Conservation (phyloP, 2,329 filamentous ascomycete genomes). For the Epichloe coenophiala region DNA sequence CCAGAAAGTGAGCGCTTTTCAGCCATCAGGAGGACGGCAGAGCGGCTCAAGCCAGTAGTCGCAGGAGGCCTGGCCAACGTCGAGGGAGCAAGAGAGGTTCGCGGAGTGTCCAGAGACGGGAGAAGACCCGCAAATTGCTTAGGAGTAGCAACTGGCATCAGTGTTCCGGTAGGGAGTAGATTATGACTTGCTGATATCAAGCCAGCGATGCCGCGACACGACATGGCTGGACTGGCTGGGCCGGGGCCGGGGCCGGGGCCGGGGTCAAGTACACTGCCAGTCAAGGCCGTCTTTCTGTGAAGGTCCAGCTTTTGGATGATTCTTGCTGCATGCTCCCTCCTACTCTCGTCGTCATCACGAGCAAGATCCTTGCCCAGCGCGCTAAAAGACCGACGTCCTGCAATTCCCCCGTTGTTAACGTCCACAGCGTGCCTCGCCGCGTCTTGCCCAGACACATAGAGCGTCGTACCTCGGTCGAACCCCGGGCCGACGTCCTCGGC, state of each 20-base stretch:
- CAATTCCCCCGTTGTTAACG: slow-evolving; percentile 29
- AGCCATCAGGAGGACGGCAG: slow-evolving; percentile 66
- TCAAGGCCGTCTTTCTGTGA: slow-evolving; percentile 62
- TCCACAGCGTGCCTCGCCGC: slow-evolving; percentile 59
- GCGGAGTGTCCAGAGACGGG: slow-evolving; percentile 29
- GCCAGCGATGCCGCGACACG: slow-evolving; percentile 60
- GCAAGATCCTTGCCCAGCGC: slow-evolving; percentile 31
- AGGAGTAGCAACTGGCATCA: slow-evolving; percentile 15
- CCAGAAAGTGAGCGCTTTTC: slow-evolving; percentile 58
- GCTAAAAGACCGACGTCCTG: slow-evolving; percentile 43
- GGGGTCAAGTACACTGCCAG: slow-evolving; percentile 24
- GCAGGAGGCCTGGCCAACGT: slow-evolving; percentile 76
- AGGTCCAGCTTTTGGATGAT: slow-evolving; percentile 91
- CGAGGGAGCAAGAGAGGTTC: slow-evolving; percentile 61
- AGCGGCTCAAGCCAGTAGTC: slow-evolving; percentile 73
- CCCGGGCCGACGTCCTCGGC: slow-evolving; percentile 32
- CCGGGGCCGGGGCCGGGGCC: not conserved
- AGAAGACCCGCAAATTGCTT: slow-evolving; percentile 18
- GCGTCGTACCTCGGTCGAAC: slow-evolving; percentile 47
- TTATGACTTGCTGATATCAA: slow-evolving; percentile 77
- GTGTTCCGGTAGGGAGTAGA: slow-evolving; percentile 43
- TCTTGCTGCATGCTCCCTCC: slow-evolving; percentile 68
- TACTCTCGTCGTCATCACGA: slow-evolving; percentile 59
- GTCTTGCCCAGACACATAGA: slow-evolving; percentile 51
- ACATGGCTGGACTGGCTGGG: slow-evolving; percentile 22